Percentiles rank a stretch among this genome's conserved stretches.
These are phyloP conservation scores for Hanseniaspora clermontiae DNA, from an alignment of 805 yeast species.

Conservation along the genomic window DNA sequence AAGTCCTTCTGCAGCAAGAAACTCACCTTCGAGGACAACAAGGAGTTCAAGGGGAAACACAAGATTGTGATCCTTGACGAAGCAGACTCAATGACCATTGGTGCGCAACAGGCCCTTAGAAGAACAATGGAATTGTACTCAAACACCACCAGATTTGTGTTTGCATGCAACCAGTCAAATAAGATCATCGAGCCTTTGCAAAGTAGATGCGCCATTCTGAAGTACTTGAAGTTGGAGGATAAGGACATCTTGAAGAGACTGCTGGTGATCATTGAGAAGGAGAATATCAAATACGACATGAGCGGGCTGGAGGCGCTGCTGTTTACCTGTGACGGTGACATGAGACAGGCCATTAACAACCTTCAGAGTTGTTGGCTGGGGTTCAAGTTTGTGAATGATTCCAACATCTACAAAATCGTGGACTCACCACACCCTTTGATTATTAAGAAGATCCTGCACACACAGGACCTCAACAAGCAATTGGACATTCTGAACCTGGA, in stretches of 20 bases:
- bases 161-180: slow-evolving; percentile 89
- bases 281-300: slow-evolving; percentile 57
- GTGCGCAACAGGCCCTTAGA: slow-evolving; percentile 89
- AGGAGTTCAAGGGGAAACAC: slow-evolving; percentile 60
- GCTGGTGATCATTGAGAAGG: slow-evolving; percentile 59
- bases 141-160: slow-evolving; percentile 94
- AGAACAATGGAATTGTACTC: slow-evolving; percentile 93
- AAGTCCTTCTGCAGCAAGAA: slow-evolving; percentile 94
- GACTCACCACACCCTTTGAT: slow-evolving; percentile 93
- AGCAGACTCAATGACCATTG: slow-evolving; percentile 94
- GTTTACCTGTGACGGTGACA: slow-evolving; percentile 95
- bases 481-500: slow-evolving; percentile 44
- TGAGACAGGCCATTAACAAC: slow-evolving; percentile 95
- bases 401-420: slow-evolving; percentile 86
- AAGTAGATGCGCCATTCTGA: slow-evolving; percentile 86
- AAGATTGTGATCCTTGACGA: slow-evolving; percentile 89
- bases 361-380: slow-evolving; percentile 91
- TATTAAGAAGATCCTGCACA: slow-evolving; percentile 55
- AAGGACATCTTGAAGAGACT: slow-evolving; percentile 72
- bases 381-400: slow-evolving; percentile 78
- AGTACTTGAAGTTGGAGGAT: slow-evolving; percentile 71
- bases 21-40: slow-evolving; percentile 44
- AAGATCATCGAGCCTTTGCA: slow-evolving; percentile 95
- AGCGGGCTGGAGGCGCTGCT: slow-evolving; percentile 88
- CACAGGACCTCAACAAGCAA: slow-evolving; percentile 50